These are phyloP conservation scores for Trichomonas gallinae DNA, from an alignment of 208 protist genomes.

Conservation along the genomic window DNA sequence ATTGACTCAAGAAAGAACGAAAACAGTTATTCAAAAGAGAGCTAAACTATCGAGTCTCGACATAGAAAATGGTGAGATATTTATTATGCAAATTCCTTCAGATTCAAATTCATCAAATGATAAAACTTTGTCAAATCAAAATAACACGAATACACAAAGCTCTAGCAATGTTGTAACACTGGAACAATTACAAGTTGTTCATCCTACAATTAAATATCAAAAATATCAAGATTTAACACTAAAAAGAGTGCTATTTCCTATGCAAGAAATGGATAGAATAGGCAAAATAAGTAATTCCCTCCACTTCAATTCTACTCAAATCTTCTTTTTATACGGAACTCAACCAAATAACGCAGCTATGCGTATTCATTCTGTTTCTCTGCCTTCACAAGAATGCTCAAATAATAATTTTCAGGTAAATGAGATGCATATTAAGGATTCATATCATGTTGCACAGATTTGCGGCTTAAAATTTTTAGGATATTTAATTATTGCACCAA, in stretches of 20 bases:
- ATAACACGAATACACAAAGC: neutral
- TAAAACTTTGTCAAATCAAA: neutral
- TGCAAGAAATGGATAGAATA: neutral
- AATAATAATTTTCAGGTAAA: neutral
- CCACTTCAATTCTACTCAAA: neutral
- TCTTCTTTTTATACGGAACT: neutral
- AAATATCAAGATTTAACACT: neutral
- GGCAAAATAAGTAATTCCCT: neutral
- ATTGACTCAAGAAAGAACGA: neutral
- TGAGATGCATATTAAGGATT: neutral
- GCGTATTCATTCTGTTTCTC: neutral
- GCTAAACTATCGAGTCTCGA: neutral
- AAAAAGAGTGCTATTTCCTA: neutral
- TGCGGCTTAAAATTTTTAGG: neutral
- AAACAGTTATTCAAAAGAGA: neutral
- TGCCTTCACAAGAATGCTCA: neutral
- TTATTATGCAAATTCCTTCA: neutral
- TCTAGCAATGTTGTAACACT: neutral
- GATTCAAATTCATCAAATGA: neutral
- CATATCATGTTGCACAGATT: neutral
- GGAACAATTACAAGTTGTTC: neutral
- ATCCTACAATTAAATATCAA: neutral
- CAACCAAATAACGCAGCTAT: neutral
- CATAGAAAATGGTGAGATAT: neutral
- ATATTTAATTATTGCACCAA: neutral